Percentiles rank a stretch among this genome's conserved stretches.
phyloP scores from a whole-genome alignment of 345 rosid species.

The Syzygium aqueum region DNA sequence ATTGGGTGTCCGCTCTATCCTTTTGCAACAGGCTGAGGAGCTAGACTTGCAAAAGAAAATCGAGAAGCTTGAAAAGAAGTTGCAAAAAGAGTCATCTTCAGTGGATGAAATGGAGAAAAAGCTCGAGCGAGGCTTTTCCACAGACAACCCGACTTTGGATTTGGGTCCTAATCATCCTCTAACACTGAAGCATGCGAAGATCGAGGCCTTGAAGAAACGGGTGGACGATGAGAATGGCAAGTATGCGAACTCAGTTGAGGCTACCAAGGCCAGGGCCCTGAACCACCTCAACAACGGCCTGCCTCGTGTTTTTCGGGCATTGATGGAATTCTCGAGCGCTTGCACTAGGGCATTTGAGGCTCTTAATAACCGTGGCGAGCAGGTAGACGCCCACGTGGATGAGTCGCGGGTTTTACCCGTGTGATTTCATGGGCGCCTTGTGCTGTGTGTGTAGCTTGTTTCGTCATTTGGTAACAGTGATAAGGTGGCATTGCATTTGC shows the following conservation, averaged over 20 bases:
- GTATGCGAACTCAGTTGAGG: constrained; percentile 38
- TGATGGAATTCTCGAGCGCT: constrained; percentile 51
- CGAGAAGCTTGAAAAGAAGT: constrained; percentile 7
- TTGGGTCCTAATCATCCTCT: constrained; percentile 69
- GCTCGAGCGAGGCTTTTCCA: constrained; percentile 24
- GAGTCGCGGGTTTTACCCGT: neutral
- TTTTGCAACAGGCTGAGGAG: constrained; percentile 56
- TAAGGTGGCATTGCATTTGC: neutral
- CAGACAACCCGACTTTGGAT: constrained; percentile 18
- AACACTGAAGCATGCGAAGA: constrained; percentile 50
- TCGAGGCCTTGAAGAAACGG: constrained; percentile 41
- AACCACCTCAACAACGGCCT: constrained; percentile 65
- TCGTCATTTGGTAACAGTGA: neutral
- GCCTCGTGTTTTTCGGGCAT: constrained; percentile 63
- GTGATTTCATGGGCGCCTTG: neutral
- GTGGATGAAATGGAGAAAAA: constrained; percentile 57
- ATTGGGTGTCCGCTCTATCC: constrained; percentile 43
- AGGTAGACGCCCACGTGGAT: neutral
- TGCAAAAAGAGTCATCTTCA: constrained; percentile 49
- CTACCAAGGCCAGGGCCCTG: constrained; percentile 50
- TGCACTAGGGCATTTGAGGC: constrained; percentile 51
- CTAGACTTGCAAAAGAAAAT: constrained; percentile 30
- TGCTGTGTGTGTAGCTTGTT: neutral
- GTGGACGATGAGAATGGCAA: constrained; percentile 46
- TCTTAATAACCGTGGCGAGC: constrained; percentile 15